Evolutionary conservation across 371 early-diverging fungal genomes (phyloP), one percentile per base, ranked within the genome.

Genomic region (Syncephalastrum contaminatum): DNA sequence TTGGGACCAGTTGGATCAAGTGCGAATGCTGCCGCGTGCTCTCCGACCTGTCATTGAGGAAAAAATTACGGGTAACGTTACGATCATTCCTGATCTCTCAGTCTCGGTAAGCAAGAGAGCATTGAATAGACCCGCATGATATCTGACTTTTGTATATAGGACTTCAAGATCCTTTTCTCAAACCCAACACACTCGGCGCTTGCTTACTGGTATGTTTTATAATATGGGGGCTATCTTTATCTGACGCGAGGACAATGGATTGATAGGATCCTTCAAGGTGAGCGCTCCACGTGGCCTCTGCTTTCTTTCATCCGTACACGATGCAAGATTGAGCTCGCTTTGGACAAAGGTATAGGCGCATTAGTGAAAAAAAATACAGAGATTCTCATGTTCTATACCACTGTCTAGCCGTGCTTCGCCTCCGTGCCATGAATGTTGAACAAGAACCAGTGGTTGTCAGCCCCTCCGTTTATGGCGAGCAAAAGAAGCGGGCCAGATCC

Each of bases 231-330:
- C 7, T 16, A 0, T 1, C 5, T 47, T 0, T 47, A 27, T 41
- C 48, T 10, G 45, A 58, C 12, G 10, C 10, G 36, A 30, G 36
- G 12, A 30, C 5, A 30, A 30, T 30, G 36, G 0, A 8, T 5
- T 14, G 22, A 21, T 7, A 75, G 76, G 92, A 85, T 91, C 46
- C 51, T 76, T 13, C 90, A 91, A 62, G 94, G 94, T 22, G 89
- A 91, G 60, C 80, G 83, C 49, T 86, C 92, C 0, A 91, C 93
- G 1, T 94, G 93, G 92, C 94, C 92, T 4, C 71, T 84, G 49
- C 57, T 94, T 18, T 73, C 87, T 2, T 70, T 89, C 66, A 89
- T 92, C 54, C 69, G 75, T 30, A 83, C 86, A 51, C 69, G 94
- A n/a, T 85, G 85, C 45, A 80, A 73, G 68, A 82, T 92, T 56